A percentile compares a stretch with the other conserved stretches of the same genome.
These are phyloP conservation scores for Microbotryum intermedium DNA, from an alignment of 1,284 basidiomycete species.

Conservation along the genomic window DNA sequence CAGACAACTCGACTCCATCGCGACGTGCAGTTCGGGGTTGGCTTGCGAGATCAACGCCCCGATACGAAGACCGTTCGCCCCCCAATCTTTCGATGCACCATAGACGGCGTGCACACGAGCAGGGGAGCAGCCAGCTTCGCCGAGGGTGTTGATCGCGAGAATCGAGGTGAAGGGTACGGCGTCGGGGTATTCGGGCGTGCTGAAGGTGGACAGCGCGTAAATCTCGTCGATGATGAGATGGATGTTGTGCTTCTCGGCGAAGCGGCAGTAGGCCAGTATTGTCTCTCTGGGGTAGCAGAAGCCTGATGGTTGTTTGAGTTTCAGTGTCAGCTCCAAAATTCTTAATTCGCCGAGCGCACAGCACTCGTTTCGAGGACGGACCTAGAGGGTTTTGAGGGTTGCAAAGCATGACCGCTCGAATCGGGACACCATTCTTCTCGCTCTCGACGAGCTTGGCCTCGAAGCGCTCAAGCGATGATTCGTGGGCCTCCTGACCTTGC, in stretches of 20 bases:
- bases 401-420: slow-evolving; percentile 37
- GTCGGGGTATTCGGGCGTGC: slow-evolving; percentile 29
- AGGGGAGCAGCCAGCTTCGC: slow-evolving; percentile 41
- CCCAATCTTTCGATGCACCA: slow-evolving; percentile 44
- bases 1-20: slow-evolving; percentile 21
- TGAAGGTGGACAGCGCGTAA: slow-evolving; percentile 31
- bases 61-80: slow-evolving; percentile 42
- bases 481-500: slow-evolving; percentile 13
- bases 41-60: slow-evolving; percentile 42
- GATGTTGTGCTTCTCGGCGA: slow-evolving; percentile 43
- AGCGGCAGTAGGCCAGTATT: slow-evolving; percentile 41
- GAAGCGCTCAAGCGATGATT: slow-evolving; percentile 9
- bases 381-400: slow-evolving; percentile 45
- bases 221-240: slow-evolving; percentile 44
- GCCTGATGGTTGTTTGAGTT: too few relatives aligned
- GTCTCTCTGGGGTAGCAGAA: slow-evolving; percentile 40
- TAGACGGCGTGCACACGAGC: slow-evolving; percentile 39
- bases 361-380: too few relatives aligned
- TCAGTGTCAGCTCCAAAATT: background rate
- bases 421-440: slow-evolving; percentile 15
- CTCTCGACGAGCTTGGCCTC: slow-evolving; percentile 9
- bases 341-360: background rate
- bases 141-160: slow-evolving; percentile 40
- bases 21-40: slow-evolving; percentile 39
- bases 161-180: slow-evolving; percentile 41